A percentile compares a stretch with the other conserved stretches of the same genome.
Conservation (phyloP, 768 basidiomycete genomes). For the Polyporus arcularius region DNA sequence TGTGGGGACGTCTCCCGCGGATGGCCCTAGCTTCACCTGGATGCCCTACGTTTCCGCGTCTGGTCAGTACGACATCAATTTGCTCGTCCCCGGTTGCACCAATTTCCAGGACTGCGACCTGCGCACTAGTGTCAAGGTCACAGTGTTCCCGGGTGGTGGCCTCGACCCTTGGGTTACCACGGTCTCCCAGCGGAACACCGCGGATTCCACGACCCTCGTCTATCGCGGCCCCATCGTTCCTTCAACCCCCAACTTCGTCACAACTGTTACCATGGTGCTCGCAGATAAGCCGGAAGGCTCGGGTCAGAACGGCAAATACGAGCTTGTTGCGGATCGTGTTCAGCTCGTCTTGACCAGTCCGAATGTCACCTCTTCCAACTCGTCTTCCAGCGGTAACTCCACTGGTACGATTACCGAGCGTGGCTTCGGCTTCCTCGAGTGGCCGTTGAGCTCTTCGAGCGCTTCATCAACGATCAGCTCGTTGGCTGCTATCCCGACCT, state of each 20-base stretch:
- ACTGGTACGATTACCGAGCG: slow-evolving; percentile 35
- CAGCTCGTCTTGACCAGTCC: slow-evolving; percentile 73
- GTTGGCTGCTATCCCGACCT: slow-evolving; percentile 62
- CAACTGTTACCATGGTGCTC: slow-evolving; percentile 75
- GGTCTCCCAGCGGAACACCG: slow-evolving; percentile 69
- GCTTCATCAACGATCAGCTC: slow-evolving; percentile 50
- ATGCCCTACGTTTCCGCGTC: slow-evolving; percentile 89
- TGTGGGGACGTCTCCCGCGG: slow-evolving; percentile 59
- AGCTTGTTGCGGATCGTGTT: slow-evolving; percentile 85
- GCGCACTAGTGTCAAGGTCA: slow-evolving; percentile 82
- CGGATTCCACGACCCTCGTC: slow-evolving; percentile 61
- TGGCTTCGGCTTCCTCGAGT: slow-evolving; percentile 90
- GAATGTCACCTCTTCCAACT: slow-evolving; percentile 39
- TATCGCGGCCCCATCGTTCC: slow-evolving; percentile 88
- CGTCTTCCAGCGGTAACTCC: slow-evolving; percentile 34
- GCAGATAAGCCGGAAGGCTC: slow-evolving; percentile 62
- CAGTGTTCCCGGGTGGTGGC: slow-evolving; percentile 76
- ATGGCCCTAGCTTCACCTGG: slow-evolving; percentile 85
- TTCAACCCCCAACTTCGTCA: slow-evolving; percentile 66
- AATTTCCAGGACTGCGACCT: slow-evolving; percentile 75
- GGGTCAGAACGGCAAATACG: slow-evolving; percentile 68
- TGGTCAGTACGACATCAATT: slow-evolving; percentile 81
- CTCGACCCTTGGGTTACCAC: slow-evolving; percentile 66
- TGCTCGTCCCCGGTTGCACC: slow-evolving; percentile 86
- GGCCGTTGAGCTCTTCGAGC: slow-evolving; percentile 54